Evolutionary conservation across 495 filamentous ascomycete species (phyloP), one percentile per base, ranked within the genome.

Genomic region (Clavariopsis aquatica): DNA sequence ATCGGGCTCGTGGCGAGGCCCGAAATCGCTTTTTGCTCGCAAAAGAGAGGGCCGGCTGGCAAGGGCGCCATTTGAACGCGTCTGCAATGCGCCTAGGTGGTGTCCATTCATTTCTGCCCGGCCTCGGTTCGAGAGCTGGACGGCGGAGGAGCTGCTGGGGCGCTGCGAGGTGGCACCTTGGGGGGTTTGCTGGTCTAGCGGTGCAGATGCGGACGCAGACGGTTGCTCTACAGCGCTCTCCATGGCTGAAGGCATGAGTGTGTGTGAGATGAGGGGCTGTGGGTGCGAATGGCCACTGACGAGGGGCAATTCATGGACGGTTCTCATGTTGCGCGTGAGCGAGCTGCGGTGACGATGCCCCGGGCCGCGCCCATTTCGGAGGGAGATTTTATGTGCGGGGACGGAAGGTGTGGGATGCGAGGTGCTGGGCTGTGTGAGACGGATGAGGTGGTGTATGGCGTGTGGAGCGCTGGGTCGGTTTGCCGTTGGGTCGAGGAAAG

Each of bases 21-120:
- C 85, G 75, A 84, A 86, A 66, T 92, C 89, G 74, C 86, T 92
- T 74, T 83, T 90, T 28, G 89, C 86, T 65, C 90, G 80, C 54
- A 86, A 80, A 28, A 92, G 72, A 29, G 80, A 78, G 7, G 84
- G 83, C 56, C 85, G 54, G 0, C 10, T 36, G 6, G 49, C 49
- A 7, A 41, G 26, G 0, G 59, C 29, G 23, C 51, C 55, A 34
- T 57, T 57, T 13, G 53, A 62, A 22, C 36, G 23, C 24, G 63
- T 19, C 51, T 28, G 63, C 36, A 34, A 13, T 38, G 52, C 51
- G 31, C 12, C 27, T 17, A 43, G 29, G 28, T n/a, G 4, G 34
- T 57, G 57, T 64, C 70, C 64, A 60, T 62, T 66, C 36, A 47
- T 38, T 26, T 62, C 61, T n/a, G 55, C 24, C 23, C 26, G 28